Evolutionary conservation across 1,139 yeast species (phyloP), one percentile per base, ranked within the genome.

Genomic region (Petasospora fabianii): DNA sequence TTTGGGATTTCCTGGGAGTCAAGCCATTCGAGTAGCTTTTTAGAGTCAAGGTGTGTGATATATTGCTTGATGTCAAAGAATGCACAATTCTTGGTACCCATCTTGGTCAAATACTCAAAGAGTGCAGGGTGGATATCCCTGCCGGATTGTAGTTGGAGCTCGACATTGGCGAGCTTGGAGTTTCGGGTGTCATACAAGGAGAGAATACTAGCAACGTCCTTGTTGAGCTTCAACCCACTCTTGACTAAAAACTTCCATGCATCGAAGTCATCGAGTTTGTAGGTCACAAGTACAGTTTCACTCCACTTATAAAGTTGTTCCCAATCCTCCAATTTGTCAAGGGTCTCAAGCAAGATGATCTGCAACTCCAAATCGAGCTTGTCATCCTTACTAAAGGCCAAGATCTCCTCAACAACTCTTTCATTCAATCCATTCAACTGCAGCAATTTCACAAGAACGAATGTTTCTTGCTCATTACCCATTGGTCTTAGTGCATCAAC

Each of bases 81-180:
- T 27, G 86, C 80, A 51, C 85, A 80, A 22, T 74, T 62, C 53
- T 84, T 85, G 35, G 62, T 48, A 9, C 74, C 72, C 52, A 67
- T 72, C 5, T 47, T 48, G 0, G 55, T 42, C 47, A 75, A 68
- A 55, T 82, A 86, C 1, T 51, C 50, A 3, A 52, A 48, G 3
- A 75, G 53, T 1, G 70, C 60, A 0, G 51, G 49, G 3, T 54
- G 46, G 3, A 64, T 38, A 13, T 50, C 48, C 3, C 43, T 47
- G 0, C 46, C 55, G 0, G 49, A 19, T 14, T 51, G 58, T 2
- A 58, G 39, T 1, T 71, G 60, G 16, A 72, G 55, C 43, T 80
- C 78, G 5, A 85, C 65, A 6, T 55, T 51, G 0, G 87, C 83
- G 35, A 85, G 64, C 15, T 58, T 59, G 0, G 79, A 62, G 52